These are phyloP conservation scores for Sicyos edulis DNA, from an alignment of 306 rosid species.

Conservation along the genomic window DNA sequence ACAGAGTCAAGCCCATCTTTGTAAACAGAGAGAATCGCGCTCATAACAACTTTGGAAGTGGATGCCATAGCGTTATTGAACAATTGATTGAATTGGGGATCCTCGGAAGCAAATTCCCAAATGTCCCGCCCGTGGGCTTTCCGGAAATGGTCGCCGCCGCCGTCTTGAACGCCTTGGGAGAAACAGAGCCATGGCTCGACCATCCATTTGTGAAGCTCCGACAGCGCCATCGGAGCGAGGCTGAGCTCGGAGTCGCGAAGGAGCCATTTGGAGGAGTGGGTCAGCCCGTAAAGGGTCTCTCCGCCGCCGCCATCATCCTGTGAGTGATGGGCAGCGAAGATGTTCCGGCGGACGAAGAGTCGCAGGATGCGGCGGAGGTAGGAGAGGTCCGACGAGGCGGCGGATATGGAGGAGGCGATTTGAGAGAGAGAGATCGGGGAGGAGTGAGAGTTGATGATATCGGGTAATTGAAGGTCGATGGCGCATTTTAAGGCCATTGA, in stretches of 20 bases:
- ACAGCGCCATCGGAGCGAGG: constrained; percentile 13
- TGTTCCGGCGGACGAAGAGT: constrained; percentile 25
- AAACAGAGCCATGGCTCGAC: constrained; percentile 31
- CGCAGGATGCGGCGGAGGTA: constrained; percentile 38
- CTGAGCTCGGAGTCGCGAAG: constrained; percentile 17
- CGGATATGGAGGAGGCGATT: constrained; percentile 22
- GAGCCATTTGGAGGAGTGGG: constrained; percentile 27
- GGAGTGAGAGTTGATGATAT: constrained; percentile 31
- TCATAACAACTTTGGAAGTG: constrained; percentile 16
- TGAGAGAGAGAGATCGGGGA: constrained; percentile 27
- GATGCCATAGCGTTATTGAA: constrained; percentile 31
- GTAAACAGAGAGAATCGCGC: constrained; percentile 18
- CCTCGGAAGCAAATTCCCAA: constrained; percentile 27
- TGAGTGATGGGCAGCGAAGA: constrained; percentile 26
- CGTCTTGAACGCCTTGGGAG: constrained; percentile 25
- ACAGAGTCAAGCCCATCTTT: constrained; percentile 24
- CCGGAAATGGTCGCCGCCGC: constrained; percentile 26
- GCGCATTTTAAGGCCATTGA: constrained; percentile 40
- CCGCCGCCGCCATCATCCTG: constrained; percentile 22
- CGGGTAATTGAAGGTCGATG: constrained; percentile 37
- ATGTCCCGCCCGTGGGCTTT: constrained; percentile 30
- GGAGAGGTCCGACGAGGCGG: constrained; percentile 26
- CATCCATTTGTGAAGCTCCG: constrained; percentile 22
- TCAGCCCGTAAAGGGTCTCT: constrained; percentile 24
- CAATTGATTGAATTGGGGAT: constrained; percentile 16